phyloP scores from a whole-genome alignment of 306 rosid species.

The Fragaria iinumae region DNA sequence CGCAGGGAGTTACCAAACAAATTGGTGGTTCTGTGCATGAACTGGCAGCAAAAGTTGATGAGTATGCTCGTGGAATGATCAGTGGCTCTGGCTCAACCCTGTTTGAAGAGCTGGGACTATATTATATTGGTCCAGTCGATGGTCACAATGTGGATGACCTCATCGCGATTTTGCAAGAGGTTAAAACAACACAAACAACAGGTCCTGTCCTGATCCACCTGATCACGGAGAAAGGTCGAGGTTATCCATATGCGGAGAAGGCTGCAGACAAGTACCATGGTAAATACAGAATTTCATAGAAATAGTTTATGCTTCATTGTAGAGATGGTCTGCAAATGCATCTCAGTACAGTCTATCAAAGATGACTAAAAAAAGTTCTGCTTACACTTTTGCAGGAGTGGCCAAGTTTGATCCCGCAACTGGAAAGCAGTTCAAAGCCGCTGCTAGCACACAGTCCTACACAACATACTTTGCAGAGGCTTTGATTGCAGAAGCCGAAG shows the following conservation, averaged over 20 bases:
- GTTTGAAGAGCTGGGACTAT: constrained; percentile 97
- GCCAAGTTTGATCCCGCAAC: constrained; percentile 87
- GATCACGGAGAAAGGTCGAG: constrained; percentile 92
- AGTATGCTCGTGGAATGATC: constrained; percentile 99
- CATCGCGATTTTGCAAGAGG: constrained; percentile 79
- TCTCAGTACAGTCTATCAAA: background rate
- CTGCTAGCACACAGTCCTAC: constrained; percentile 70
- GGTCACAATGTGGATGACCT: constrained; percentile 97
- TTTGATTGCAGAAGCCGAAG: constrained; percentile 92
- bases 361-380: background rate
- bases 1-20: constrained; percentile 85
- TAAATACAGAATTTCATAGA: constrained; percentile 27
- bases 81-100: constrained; percentile 89
- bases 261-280: constrained; percentile 96
- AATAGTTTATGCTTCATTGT: background rate
- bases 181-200: constrained; percentile 73
- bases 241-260: constrained; percentile 93
- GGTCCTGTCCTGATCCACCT: constrained; percentile 95
- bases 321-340: background rate
- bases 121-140: constrained; percentile 96
- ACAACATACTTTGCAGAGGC: constrained; percentile 97
- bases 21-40: constrained; percentile 95
- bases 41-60: constrained; percentile 97
- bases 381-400: constrained; percentile 63
- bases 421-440: constrained; percentile 78